A percentile compares a stretch with the other conserved stretches of the same genome.
Evolutionary conservation across 345 rosid species (phyloP).

Genomic region (Dipteronia dyeriana): DNA sequence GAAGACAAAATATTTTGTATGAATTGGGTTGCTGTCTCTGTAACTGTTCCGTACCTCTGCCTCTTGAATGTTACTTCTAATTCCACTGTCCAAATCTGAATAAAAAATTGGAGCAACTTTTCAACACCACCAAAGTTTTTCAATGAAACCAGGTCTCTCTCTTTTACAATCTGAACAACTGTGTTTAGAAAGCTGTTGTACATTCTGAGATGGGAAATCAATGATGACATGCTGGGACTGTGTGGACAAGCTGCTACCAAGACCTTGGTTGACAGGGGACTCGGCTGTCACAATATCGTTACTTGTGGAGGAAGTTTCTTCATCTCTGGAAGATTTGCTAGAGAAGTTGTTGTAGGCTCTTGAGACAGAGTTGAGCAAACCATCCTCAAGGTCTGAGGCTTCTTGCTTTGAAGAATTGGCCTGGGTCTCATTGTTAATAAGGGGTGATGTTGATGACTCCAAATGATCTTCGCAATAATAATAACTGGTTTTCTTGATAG

Average conservation of each 20-base stretch:
- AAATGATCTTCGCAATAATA: neutral
- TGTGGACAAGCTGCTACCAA: neutral
- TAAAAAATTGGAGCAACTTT: conserved; percentile 6
- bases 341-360: conserved; percentile 7
- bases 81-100: neutral
- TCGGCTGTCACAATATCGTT: too few relatives aligned
- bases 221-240: too few relatives aligned
- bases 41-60: neutral
- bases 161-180: too few relatives aligned
- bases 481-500: neutral
- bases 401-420: conserved; percentile 3
- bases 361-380: conserved; percentile 5
- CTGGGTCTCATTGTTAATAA: neutral
- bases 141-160: neutral
- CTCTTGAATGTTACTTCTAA: neutral
- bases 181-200: too few relatives aligned
- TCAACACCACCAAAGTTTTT: conserved; percentile 14
- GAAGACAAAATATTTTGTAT: too few relatives aligned
- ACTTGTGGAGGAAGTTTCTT: neutral
- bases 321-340: conserved; percentile 1
- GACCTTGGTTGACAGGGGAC: neutral
- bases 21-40: neutral
- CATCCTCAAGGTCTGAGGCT: neutral
- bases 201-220: too few relatives aligned
- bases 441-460: conserved; percentile 2